Evolutionary conservation across 176 grass and related monocot genomes (phyloP), one percentile per base, ranked within the genome.

Genomic region (Carex cristatella): DNA sequence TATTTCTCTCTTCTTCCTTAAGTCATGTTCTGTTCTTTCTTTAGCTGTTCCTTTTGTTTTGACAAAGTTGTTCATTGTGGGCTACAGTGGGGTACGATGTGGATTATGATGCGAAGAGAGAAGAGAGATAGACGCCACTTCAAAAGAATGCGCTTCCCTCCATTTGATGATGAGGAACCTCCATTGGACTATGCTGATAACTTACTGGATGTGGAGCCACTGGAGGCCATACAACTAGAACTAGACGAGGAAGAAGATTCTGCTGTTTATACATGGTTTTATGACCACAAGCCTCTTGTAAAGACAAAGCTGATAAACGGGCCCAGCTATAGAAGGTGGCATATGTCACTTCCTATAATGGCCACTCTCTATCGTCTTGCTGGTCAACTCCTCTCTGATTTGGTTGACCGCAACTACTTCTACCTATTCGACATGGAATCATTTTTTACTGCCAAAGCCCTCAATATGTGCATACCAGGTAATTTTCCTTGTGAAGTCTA

Each of bases 381-480:
- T 60, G 96, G 96, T 18, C 96, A 98, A 85, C 93, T 98, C 42
- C 63, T 98, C 44, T 98, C 96, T 69, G 96, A 98, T 64, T 87
- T 98, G 88, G 92, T 83, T 23, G 96, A 98, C 82, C 88, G 89
- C 13, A 98, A 98, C 69, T 98, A 98, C 80, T 98, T 95, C 81
- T 98, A 98, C 84, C 40, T 98, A 65, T 98, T 98, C 61, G 93
- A 98, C 13, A 98, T 95, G 91, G 96, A 98, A 78, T 98, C 96
- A 2, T 98, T 98, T 84, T 98, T 98, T 48, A 98, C 96, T 66
- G 93, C 96, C 65, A 98, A 98, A 83, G 96, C 96, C 10, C 88
- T 98, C 7, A 98, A 98, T 33, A 98, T 98, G 96, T 98, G 96
- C 65, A 98, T 98, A 84, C 96, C 96, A 89, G 96, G 96, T 95